Evolutionary conservation across 768 basidiomycete genomes (phyloP).

Genomic region (Mycena indigotica): DNA sequence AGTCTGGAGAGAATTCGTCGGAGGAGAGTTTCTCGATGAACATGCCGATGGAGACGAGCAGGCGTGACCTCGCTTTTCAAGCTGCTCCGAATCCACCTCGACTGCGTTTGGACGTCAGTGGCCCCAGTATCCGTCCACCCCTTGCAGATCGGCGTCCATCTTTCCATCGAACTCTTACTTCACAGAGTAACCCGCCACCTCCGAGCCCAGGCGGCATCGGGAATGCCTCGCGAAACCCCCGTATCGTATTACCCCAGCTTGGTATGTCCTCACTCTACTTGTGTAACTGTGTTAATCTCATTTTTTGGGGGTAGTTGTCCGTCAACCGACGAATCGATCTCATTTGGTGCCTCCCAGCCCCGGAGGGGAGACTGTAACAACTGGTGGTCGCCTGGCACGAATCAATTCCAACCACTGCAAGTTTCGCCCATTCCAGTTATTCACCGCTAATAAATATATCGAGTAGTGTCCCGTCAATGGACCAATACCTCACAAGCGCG

Average conservation of each 20-base stretch:
- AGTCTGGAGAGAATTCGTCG: constrained; percentile 17
- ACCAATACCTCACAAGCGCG: constrained; percentile 12
- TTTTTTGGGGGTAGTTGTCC: constrained; percentile 9
- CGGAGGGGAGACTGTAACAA: constrained; percentile 14
- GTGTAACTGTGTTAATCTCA: background rate
- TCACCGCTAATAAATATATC: background rate
- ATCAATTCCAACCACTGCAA: background rate
- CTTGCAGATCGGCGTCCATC: constrained; percentile 8
- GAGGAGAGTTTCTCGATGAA: constrained; percentile 11
- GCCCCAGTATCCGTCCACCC: background rate
- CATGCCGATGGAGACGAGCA: constrained; percentile 10
- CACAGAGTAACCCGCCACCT: background rate
- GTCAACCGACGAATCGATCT: constrained; percentile 15
- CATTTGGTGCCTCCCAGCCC: constrained; percentile 9
- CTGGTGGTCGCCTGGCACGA: background rate
- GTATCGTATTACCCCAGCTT: constrained; percentile 14
- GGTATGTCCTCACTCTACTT: background rate
- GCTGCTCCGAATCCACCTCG: background rate
- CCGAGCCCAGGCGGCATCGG: background rate
- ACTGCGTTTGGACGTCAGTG: background rate
- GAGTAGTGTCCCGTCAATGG: constrained; percentile 12
- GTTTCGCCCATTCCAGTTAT: background rate
- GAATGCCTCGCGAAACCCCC: constrained; percentile 8
- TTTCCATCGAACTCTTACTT: constrained; percentile 5
- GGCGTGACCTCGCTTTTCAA: constrained; percentile 5